Percentiles rank a stretch among this genome's conserved stretches.
phyloP scores from a whole-genome alignment of 768 basidiomycete genomes.

The Lentinula lateritia region DNA sequence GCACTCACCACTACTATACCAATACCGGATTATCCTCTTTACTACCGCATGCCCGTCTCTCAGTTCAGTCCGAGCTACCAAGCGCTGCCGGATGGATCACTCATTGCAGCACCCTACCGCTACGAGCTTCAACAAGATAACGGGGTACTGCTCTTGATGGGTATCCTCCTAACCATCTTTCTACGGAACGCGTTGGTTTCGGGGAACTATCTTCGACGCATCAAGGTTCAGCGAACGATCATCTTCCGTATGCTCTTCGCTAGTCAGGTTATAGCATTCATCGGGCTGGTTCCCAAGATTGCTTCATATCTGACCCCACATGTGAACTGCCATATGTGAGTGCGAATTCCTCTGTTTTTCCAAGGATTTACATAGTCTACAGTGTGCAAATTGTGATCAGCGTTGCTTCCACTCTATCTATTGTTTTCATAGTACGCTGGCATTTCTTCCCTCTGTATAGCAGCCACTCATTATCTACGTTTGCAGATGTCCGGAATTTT shows the following conservation, averaged over 20 bases:
- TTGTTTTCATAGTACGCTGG: background rate
- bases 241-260: slow-evolving; percentile 53
- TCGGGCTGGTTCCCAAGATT: slow-evolving; percentile 38
- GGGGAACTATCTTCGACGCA: slow-evolving; percentile 44
- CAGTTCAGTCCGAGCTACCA: slow-evolving; percentile 44
- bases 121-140: slow-evolving; percentile 35
- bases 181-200: slow-evolving; percentile 46
- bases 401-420: background rate
- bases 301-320: slow-evolving; percentile 36
- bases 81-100: slow-evolving; percentile 52
- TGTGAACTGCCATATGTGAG: slow-evolving; percentile 45
- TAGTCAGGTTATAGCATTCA: slow-evolving; percentile 49
- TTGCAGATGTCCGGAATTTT: slow-evolving; percentile 51
- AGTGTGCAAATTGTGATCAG: background rate
- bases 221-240: slow-evolving; percentile 50
- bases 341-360: background rate
- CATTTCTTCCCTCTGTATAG: background rate
- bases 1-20: slow-evolving; percentile 43
- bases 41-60: slow-evolving; percentile 35
- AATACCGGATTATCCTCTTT: slow-evolving; percentile 41
- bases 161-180: slow-evolving; percentile 45
- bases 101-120: slow-evolving; percentile 41
- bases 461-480: background rate
- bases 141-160: slow-evolving; percentile 40
- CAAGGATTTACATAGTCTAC: background rate